Percentiles rank a stretch among this genome's conserved stretches.
These are phyloP conservation scores for Xylaria multiplex DNA, from an alignment of 2,329 filamentous ascomycete genomes.

Conservation along the genomic window DNA sequence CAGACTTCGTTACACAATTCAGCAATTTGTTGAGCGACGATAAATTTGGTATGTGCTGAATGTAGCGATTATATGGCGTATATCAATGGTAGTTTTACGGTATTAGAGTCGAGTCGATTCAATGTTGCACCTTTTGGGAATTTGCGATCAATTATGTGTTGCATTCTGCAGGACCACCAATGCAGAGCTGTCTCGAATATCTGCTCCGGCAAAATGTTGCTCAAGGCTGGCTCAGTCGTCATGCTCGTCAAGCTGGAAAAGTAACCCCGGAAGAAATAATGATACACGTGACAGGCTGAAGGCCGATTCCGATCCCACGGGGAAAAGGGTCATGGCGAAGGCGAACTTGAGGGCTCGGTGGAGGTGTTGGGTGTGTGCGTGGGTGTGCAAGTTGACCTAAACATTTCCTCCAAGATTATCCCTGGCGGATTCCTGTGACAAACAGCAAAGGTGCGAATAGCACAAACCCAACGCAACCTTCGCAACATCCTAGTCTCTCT, in stretches of 20 bases:
- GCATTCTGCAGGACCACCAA: slow-evolving; percentile 51
- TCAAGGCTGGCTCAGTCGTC: slow-evolving; percentile 50
- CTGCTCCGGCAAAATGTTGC: slow-evolving; percentile 48
- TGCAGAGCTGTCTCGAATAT: slow-evolving; percentile 50
- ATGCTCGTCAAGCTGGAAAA: slow-evolving; percentile 51
- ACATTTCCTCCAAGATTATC: slow-evolving; percentile 42
- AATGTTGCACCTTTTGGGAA: slow-evolving; percentile 52
- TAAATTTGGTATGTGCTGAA: slow-evolving; percentile 29
- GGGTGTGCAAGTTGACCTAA: slow-evolving; percentile 38
- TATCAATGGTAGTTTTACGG: slow-evolving; percentile 47
- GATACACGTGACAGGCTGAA: slow-evolving; percentile 51
- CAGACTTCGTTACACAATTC: slow-evolving; percentile 36
- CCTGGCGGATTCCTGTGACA: slow-evolving; percentile 39
- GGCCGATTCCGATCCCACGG: slow-evolving; percentile 47
- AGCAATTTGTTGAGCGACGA: slow-evolving; percentile 29
- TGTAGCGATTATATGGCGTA: slow-evolving; percentile 46
- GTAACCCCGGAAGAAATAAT: slow-evolving; percentile 51
- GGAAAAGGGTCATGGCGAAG: slow-evolving; percentile 40
- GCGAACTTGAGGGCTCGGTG: slow-evolving; percentile 43
- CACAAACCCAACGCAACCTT: slow-evolving; percentile 40
- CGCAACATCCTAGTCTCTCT: slow-evolving; percentile 37
- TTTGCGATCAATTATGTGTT: slow-evolving; percentile 54
- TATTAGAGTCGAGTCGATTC: slow-evolving; percentile 50
- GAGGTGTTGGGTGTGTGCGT: slow-evolving; percentile 34
- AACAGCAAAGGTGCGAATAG: slow-evolving; percentile 38